phyloP scores from a whole-genome alignment of 192 early-diverging fungal genomes.

The Entomortierella lignicola region DNA sequence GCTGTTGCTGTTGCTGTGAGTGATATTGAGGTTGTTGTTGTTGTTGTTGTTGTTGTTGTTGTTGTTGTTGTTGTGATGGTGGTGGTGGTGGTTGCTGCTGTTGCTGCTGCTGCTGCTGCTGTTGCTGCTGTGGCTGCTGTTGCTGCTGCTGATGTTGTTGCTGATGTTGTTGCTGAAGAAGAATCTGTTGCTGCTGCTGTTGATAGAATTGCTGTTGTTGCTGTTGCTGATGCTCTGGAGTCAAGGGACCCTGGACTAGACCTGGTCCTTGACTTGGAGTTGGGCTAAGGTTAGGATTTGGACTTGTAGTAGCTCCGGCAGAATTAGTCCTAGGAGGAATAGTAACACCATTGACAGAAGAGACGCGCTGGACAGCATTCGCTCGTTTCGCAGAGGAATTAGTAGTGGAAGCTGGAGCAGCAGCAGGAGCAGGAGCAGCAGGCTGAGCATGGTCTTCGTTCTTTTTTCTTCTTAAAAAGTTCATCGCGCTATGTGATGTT shows the following conservation, averaged over 20 bases:
- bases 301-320: too few species aligned
- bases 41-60: conserved; percentile 2
- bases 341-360: too few species aligned
- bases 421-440: too few species aligned
- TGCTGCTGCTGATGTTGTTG: conserved; percentile 1
- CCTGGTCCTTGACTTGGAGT: too few species aligned
- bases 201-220: conserved; percentile 11
- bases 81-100: conserved; percentile 12
- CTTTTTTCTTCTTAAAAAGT: too few species aligned
- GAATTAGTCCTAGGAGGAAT: too few species aligned
- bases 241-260: background rate
- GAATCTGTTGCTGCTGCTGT: conserved; percentile 24
- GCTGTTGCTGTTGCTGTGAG: background rate
- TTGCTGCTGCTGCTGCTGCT: conserved; percentile 9
- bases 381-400: too few species aligned
- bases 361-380: too few species aligned
- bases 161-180: conserved; percentile 17
- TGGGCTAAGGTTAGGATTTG: too few species aligned
- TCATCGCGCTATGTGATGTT: too few species aligned
- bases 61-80: conserved; percentile 1
- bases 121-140: background rate
- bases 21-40: background rate
- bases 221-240: conserved; percentile 1
- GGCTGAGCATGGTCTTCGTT: too few species aligned
- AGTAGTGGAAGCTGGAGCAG: too few species aligned